Base-by-base conservation (phyloP, 2,329 filamentous ascomycete genomes). In the Fusarium heterosporum region DNA sequence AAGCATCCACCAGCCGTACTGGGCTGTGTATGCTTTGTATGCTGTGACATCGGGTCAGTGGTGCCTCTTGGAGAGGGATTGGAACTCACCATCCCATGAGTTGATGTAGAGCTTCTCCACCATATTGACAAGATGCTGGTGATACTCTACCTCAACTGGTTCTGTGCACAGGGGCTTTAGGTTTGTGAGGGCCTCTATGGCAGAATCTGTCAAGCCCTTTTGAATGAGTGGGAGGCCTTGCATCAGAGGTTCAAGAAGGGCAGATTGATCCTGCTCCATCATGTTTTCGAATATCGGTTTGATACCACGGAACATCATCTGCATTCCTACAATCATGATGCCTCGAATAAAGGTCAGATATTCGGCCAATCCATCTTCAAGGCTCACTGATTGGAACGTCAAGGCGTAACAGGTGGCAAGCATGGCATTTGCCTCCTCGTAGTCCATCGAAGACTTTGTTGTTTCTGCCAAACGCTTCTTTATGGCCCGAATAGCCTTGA, bases 401-500 rank as follows among this genome's bases (percentile, higher is more conserved):
- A 89, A 79, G 12, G 85, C 85, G 68, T 84, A 87, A 72, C 86
- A 88, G 4, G 86, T 84, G 3, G 85, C 86, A 50, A 89, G 78
- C 41, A 89, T 79, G 8, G 86, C 86, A 68, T 89, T 88, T 49
- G 84, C 83, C 69, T 88, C 84, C 56, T 86, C 84, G 47, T 81
- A 80, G 1, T 78, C 78, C 6, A 79, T 79, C 29, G 76, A 77
- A 6, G 76, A 72, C 69, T 78, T 77, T 19, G 83, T 72, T 6
- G 78, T 76, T 45, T 81, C 78, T 12, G 78, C 74, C 4, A 90
- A 76, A 1, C 83, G 81, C 65, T 82, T 83, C 74, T 89, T 88
- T 68, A 89, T 85, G 8, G 86, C 83, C 60, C 83, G 84, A 70
- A 91, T 86, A 8, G 90, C 89, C 59, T 89, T 86, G 51, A 90